Evolutionary conservation across 345 rosid species (phyloP).

Genomic region (Rhodamnia rubescens): DNA sequence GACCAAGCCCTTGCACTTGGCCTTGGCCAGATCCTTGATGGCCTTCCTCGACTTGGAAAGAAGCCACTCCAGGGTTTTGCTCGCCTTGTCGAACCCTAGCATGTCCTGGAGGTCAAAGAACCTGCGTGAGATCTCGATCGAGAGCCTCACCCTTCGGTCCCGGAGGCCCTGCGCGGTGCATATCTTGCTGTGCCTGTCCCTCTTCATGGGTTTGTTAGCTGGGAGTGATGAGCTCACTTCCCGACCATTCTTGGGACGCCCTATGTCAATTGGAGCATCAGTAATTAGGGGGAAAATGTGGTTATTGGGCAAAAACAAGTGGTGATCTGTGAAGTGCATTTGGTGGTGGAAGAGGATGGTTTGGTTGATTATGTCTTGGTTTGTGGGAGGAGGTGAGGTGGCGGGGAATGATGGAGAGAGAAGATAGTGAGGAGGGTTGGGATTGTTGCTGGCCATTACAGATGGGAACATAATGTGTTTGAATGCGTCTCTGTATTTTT

Average conservation of each 20-base stretch:
- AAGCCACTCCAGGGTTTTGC: slow-evolving; percentile 82
- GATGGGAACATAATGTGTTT: neutral
- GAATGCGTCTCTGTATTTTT: neutral
- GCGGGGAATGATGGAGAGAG: neutral
- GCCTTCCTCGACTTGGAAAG: slow-evolving; percentile 45
- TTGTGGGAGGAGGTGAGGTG: neutral
- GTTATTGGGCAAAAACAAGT: neutral
- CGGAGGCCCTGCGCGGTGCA: slow-evolving; percentile 64
- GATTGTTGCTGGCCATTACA: neutral
- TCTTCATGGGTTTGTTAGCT: slow-evolving; percentile 20
- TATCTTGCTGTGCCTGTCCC: slow-evolving; percentile 72
- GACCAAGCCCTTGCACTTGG: neutral
- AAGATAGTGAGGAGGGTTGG: neutral
- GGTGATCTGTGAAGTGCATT: neutral
- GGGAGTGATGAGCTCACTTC: too few relatives aligned
- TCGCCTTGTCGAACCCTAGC: slow-evolving; percentile 79
- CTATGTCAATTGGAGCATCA: neutral
- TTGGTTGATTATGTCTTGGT: neutral
- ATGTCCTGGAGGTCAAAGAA: slow-evolving; percentile 84
- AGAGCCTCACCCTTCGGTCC: slow-evolving; percentile 81
- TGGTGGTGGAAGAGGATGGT: neutral
- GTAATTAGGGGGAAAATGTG: neutral
- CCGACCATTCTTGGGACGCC: neutral
- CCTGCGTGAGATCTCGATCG: slow-evolving; percentile 52
- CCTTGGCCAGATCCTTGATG: slow-evolving; percentile 29